Percentiles rank a stretch among this genome's conserved stretches.
Evolutionary conservation across 306 rosid genomes (phyloP).

Genomic region (Senna siamea): DNA sequence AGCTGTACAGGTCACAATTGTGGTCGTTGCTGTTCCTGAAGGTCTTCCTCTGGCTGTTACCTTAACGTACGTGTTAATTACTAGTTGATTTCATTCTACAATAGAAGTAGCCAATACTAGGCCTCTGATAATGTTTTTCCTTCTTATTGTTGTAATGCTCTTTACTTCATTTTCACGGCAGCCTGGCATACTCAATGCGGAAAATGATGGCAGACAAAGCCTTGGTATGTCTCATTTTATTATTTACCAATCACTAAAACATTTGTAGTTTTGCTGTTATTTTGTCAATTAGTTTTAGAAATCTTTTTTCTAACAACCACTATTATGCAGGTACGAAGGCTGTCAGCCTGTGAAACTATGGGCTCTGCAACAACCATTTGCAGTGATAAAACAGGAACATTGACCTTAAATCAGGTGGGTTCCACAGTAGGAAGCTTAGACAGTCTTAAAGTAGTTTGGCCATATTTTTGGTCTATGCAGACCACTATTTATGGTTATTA

Average conservation of each 20-base stretch:
- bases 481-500: neutral
- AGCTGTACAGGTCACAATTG: conserved; percentile 88
- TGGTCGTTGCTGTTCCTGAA: conserved; percentile 99
- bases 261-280: conserved; percentile 32
- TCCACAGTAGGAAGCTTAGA: conserved; percentile 16
- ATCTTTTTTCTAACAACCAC: conserved; percentile 37
- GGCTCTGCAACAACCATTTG: conserved; percentile 98
- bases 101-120: conserved; percentile 11
- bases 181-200: conserved; percentile 97
- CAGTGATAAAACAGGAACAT: conserved; percentile 98
- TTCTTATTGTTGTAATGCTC: conserved; percentile 37
- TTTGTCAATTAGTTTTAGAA: conserved; percentile 30
- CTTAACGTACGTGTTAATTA: conserved; percentile 72
- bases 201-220: conserved; percentile 99
- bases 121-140: conserved; percentile 26
- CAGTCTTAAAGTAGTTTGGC: conserved; percentile 25
- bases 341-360: conserved; percentile 99
- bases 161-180: conserved; percentile 40
- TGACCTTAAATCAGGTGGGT: conserved; percentile 84
- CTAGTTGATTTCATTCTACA: conserved; percentile 30
- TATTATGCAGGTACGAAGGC: conserved; percentile 78
- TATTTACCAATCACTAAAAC: neutral
- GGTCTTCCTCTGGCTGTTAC: conserved; percentile 99
- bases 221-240: conserved; percentile 57
- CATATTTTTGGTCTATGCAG: conserved; percentile 27